These are phyloP conservation scores for Cutaneotrichosporon daszewskae DNA, from an alignment of 1,284 basidiomycete genomes.

Conservation along the genomic window DNA sequence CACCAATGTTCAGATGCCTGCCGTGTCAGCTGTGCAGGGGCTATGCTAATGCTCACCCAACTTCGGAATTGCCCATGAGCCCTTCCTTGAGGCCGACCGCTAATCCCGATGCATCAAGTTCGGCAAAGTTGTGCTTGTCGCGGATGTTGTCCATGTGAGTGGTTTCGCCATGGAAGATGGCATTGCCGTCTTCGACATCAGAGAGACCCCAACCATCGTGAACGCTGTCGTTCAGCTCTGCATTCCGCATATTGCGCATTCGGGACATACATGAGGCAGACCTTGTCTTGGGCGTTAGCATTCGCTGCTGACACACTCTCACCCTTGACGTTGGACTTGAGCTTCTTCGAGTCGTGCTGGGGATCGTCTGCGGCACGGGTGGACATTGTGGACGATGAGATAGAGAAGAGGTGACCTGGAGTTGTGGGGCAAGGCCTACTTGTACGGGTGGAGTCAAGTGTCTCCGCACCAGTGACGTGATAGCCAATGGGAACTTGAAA, in stretches of 20 bases:
- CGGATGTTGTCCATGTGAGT: constrained; percentile 81
- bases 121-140: constrained; percentile 65
- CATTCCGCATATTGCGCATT: neutral
- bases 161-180: constrained; percentile 73
- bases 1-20: constrained; percentile 86
- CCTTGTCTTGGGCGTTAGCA: constrained; percentile 57
- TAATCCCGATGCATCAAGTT: constrained; percentile 73
- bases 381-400: constrained; percentile 13
- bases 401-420: too few species aligned
- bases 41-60: constrained; percentile 57
- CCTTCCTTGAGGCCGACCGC: constrained; percentile 84
- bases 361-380: constrained; percentile 14
- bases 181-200: constrained; percentile 70
- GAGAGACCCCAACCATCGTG: constrained; percentile 89
- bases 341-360: constrained; percentile 22
- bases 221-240: constrained; percentile 54
- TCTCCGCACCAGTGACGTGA: too few species aligned
- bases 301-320: neutral
- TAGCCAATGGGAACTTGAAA: too few species aligned
- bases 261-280: constrained; percentile 77
- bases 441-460: too few species aligned
- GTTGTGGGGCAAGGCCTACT: too few species aligned
- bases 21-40: neutral
- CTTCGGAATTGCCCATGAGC: constrained; percentile 92
- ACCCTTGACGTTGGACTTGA: constrained; percentile 18